These are phyloP conservation scores for Kodamaea nitidulidarum DNA, from an alignment of 805 yeast genomes.

Conservation along the genomic window DNA sequence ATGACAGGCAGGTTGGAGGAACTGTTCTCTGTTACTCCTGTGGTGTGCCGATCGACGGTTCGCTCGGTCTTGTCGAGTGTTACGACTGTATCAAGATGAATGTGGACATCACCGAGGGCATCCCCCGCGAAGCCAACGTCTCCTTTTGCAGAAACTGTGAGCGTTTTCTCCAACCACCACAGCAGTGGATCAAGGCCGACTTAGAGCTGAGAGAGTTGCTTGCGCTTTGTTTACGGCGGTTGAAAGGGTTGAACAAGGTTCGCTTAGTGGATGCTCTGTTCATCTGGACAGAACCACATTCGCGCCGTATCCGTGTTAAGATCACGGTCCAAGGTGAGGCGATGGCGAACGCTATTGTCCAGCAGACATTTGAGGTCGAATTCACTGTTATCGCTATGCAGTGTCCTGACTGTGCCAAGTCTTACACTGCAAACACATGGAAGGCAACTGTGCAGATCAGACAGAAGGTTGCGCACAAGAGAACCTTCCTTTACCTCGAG, in stretches of 20 bases:
- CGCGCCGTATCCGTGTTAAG: slow-evolving; percentile 87
- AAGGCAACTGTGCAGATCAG: slow-evolving; percentile 96
- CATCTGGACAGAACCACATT: slow-evolving; percentile 99
- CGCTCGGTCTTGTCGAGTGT: slow-evolving; percentile 90
- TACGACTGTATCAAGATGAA: slow-evolving; percentile 93
- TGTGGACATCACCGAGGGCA: slow-evolving; percentile 88
- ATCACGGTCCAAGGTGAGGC: slow-evolving; percentile 97
- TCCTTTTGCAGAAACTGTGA: slow-evolving; percentile 98
- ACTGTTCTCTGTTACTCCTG: slow-evolving; percentile 97
- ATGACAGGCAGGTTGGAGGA: slow-evolving; percentile 23
- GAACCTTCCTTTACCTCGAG: slow-evolving; percentile 93
- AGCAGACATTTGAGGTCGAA: slow-evolving; percentile 92
- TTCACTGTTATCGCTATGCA: slow-evolving; percentile 92
- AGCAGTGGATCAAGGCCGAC: slow-evolving; percentile 87
- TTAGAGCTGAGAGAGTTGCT: slow-evolving; percentile 89
- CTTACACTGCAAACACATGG: slow-evolving; percentile 97
- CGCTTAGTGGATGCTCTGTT: slow-evolving; percentile 90
- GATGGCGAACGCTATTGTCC: slow-evolving; percentile 82
- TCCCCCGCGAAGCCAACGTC: slow-evolving; percentile 87
- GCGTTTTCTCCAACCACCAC: slow-evolving; percentile 90
- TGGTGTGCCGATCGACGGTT: slow-evolving; percentile 98
- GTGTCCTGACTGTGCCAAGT: slow-evolving; percentile 97
- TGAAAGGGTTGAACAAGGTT: slow-evolving; percentile 83
- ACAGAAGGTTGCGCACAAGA: slow-evolving; percentile 94
- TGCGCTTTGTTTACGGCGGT: slow-evolving; percentile 82